phyloP scores from a whole-genome alignment of 257 asterid species.

The Fraxinus cuspidata region DNA sequence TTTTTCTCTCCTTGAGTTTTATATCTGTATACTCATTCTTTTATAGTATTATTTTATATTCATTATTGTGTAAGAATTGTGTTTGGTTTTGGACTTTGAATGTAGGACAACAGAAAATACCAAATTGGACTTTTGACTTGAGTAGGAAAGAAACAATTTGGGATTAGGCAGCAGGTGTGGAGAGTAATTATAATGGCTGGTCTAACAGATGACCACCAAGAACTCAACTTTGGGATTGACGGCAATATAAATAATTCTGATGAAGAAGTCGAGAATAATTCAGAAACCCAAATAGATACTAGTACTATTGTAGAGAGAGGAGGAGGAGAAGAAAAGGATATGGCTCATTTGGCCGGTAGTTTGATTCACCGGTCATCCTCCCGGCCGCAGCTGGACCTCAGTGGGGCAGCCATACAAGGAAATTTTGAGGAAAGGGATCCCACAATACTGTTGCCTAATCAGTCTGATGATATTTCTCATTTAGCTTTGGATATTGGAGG shows the following conservation, averaged over 20 bases:
- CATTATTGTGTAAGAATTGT: background rate
- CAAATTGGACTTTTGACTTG: conserved; percentile 41
- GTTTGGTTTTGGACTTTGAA: conserved; percentile 33
- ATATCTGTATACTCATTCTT: background rate
- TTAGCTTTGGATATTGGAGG: conserved; percentile 99
- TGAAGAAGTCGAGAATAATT: conserved; percentile 22
- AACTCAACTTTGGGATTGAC: conserved; percentile 55
- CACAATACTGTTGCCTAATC: conserved; percentile 89
- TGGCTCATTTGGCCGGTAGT: conserved; percentile 63
- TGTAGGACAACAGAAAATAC: conserved; percentile 34
- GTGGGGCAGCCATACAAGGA: conserved; percentile 96
- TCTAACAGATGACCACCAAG: conserved; percentile 64
- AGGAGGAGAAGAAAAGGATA: conserved; percentile 51
- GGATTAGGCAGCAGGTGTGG: conserved; percentile 45
- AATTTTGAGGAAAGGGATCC: conserved; percentile 95
- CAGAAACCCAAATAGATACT: conserved; percentile 27
- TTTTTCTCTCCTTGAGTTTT: background rate
- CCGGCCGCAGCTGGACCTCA: conserved; percentile 87
- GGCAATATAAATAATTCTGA: conserved; percentile 45
- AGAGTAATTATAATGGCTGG: conserved; percentile 52
- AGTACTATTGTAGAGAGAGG: conserved; percentile 27
- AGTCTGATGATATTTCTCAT: conserved; percentile 96
- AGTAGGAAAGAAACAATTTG: conserved; percentile 32
- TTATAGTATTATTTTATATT: conserved; percentile 10
- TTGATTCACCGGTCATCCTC: conserved; percentile 81